Conservation (phyloP, 1,284 basidiomycete species). For the Trichosporon ovoides region DNA sequence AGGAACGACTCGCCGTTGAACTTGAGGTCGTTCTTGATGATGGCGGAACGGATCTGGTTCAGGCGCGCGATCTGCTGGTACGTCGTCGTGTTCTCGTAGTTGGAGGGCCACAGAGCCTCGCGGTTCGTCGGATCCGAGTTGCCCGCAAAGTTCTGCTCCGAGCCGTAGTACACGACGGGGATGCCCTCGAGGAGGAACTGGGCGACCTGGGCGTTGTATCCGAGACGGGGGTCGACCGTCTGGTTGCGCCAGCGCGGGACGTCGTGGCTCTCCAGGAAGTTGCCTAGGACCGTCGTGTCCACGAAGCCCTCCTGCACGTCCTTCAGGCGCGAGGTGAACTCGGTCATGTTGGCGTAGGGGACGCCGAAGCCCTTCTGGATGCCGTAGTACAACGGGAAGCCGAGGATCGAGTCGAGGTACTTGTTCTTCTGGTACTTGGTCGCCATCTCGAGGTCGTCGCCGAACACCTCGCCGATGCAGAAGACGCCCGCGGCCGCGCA, state of each 20-base stretch:
- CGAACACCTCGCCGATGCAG: constrained; percentile 75
- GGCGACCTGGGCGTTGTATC: constrained; percentile 61
- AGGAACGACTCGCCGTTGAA: constrained; percentile 55
- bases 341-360: constrained; percentile 56
- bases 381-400: constrained; percentile 65
- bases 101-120: constrained; percentile 66
- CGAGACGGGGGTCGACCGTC: constrained; percentile 42
- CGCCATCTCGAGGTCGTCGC: constrained; percentile 53
- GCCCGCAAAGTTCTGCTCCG: constrained; percentile 63
- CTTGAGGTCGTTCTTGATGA: constrained; percentile 52
- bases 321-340: constrained; percentile 57
- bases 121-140: constrained; percentile 62
- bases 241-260: constrained; percentile 65
- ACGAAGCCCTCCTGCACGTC: constrained; percentile 53
- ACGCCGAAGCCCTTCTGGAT: constrained; percentile 60
- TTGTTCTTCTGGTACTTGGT: constrained; percentile 37
- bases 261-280: constrained; percentile 81
- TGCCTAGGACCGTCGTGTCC: constrained; percentile 60
- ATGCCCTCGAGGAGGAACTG: constrained; percentile 66
- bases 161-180: constrained; percentile 66
- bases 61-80: constrained; percentile 61
- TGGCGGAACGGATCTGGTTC: constrained; percentile 66
- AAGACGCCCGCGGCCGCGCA: constrained; percentile 68
- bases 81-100: constrained; percentile 53
- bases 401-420: constrained; percentile 46